phyloP scores from a whole-genome alignment of 257 asterid species.

The Solanum sparsipilum region DNA sequence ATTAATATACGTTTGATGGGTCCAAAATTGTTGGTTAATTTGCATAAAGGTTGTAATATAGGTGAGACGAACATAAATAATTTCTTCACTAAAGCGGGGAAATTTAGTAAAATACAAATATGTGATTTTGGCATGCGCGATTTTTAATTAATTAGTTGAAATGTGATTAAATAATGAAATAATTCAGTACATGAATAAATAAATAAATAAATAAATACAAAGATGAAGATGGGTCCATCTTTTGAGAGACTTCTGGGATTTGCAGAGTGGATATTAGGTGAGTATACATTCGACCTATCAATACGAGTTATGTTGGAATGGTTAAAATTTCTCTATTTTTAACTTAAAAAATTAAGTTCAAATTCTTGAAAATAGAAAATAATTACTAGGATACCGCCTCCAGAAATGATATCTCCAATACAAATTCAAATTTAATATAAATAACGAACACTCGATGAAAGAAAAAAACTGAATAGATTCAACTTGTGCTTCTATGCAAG shows the following conservation, averaged over 20 bases:
- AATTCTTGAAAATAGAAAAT: neutral
- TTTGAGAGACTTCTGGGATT: neutral
- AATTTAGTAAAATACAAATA: neutral
- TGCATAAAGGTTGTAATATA: neutral
- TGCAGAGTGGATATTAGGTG: neutral
- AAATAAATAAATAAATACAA: neutral
- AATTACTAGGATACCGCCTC: accelerated
- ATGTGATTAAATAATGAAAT: neutral
- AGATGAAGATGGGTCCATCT: neutral
- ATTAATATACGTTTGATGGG: neutral
- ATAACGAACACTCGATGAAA: accelerated
- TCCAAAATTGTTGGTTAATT: neutral
- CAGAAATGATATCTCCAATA: neutral
- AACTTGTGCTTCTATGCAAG: neutral
- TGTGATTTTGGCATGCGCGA: neutral
- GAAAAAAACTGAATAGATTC: neutral
- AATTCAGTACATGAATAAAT: neutral
- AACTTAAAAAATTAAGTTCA: accelerated
- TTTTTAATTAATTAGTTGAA: neutral
- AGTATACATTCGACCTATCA: neutral
- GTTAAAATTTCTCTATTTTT: neutral
- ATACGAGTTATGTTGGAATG: too few species aligned
- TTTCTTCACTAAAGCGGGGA: neutral
- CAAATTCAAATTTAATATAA: neutral
- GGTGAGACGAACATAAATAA: neutral